Evolutionary conservation across 2,329 filamentous ascomycete species (phyloP).

Genomic region (Venturia asperata): DNA sequence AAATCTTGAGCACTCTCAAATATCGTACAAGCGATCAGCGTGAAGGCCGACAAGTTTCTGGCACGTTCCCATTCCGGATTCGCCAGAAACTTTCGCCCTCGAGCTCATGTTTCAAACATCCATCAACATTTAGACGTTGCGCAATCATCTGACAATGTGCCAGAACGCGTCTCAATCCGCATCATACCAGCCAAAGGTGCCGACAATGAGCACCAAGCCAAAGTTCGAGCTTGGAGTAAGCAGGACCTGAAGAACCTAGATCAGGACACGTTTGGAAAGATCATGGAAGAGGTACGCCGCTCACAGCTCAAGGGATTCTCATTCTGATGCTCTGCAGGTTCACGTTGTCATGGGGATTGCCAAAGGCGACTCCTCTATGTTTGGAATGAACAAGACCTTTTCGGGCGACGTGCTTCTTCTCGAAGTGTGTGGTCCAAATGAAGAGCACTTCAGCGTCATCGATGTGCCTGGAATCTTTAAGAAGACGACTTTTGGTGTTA

Average conservation of each 20-base stretch:
- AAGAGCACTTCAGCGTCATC: slow-evolving; percentile 37
- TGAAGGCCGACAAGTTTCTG: too few species aligned
- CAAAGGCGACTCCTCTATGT: slow-evolving; percentile 11
- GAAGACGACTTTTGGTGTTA: slow-evolving; percentile 30
- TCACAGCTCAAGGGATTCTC: background rate
- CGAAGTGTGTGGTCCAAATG: background rate
- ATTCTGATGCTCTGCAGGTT: background rate
- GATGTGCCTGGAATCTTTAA: slow-evolving; percentile 52
- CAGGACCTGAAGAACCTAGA: background rate
- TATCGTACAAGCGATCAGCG: too few species aligned
- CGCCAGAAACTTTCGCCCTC: background rate
- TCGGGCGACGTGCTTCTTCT: slow-evolving; percentile 32
- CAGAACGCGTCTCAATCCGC: background rate
- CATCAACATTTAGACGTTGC: too few species aligned
- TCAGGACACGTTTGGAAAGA: background rate
- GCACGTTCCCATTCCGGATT: background rate
- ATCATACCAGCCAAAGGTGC: slow-evolving; percentile 25
- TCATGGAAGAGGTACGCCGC: slow-evolving; percentile 14
- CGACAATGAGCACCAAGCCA: background rate
- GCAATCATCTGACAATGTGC: background rate
- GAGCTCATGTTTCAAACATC: too few species aligned
- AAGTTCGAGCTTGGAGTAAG: slow-evolving; percentile 11
- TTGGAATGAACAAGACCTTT: slow-evolving; percentile 30
- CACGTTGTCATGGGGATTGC: slow-evolving; percentile 25
- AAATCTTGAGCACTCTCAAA: too few species aligned